A percentile compares a stretch with the other conserved stretches of the same genome.
Conservation (phyloP, 2,329 filamentous ascomycete genomes). For the Xylaria sp. region DNA sequence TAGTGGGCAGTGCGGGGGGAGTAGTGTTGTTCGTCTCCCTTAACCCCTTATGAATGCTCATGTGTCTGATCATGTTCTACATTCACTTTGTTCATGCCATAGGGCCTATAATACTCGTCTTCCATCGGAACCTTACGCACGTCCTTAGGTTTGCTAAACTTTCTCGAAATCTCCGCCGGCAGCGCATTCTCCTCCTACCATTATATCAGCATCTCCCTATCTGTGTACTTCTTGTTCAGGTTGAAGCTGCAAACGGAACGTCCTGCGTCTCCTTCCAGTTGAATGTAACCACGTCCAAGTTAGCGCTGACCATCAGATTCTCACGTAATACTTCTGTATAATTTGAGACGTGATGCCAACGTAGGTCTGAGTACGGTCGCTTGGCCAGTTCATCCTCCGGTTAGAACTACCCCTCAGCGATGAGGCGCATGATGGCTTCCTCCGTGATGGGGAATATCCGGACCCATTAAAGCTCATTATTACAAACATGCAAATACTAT, state of each 20-base stretch:
- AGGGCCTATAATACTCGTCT: conserved; percentile 1
- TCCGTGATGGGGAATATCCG: no score
- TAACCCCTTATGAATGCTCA: not conserved
- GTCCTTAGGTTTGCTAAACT: not conserved
- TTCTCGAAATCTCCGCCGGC: not conserved
- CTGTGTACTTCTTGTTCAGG: conserved; percentile 6
- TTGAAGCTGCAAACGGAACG: not conserved
- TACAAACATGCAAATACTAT: no score
- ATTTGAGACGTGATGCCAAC: conserved; percentile 3
- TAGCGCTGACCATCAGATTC: conserved; percentile 1
- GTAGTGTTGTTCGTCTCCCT: no score
- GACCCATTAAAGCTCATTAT: no score
- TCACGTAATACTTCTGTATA: not conserved
- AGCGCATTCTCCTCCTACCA: conserved; percentile 5
- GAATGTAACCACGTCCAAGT: conserved; percentile 1
- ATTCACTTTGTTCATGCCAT: not conserved
- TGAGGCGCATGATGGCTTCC: no score
- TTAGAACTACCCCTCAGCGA: not conserved
- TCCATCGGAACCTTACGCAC: conserved; percentile 4
- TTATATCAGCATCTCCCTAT: not conserved
- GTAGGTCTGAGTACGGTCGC: not conserved
- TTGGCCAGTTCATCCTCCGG: not conserved
- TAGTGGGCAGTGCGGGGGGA: no score
- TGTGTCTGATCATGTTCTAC: not conserved
- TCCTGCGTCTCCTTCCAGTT: conserved; percentile 12